Conservation (phyloP, 306 rosid genomes). For the Psophocarpus tetragonolobus region DNA sequence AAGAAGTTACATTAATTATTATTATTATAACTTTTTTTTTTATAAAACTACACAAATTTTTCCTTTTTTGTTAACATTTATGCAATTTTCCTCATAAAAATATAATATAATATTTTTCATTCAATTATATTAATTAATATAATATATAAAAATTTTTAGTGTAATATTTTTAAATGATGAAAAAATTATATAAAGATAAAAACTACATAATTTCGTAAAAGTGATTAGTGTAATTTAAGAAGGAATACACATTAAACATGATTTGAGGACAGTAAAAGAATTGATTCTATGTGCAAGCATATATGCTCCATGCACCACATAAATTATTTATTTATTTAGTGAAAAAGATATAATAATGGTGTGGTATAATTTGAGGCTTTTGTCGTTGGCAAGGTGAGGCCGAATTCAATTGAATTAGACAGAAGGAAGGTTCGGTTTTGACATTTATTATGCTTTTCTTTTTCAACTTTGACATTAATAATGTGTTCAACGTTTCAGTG, state of each 20-base stretch:
- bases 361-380: not conserved
- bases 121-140: too few relatives aligned
- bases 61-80: too few relatives aligned
- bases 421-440: not conserved
- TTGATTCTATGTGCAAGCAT: not conserved
- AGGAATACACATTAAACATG: not conserved
- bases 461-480: not conserved
- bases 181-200: too few relatives aligned
- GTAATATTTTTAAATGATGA: too few relatives aligned
- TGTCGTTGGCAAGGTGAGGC: not conserved
- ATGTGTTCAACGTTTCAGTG: constrained; percentile 16
- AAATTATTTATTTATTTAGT: not conserved
- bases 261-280: not conserved
- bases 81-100: too few relatives aligned
- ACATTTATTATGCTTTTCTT: not conserved
- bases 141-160: too few relatives aligned
- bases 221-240: too few relatives aligned
- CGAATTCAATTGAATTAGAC: not conserved
- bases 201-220: too few relatives aligned
- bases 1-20: not conserved
- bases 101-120: too few relatives aligned
- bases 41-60: too few relatives aligned
- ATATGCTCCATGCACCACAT: not conserved
- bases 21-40: too few relatives aligned
- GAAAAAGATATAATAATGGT: not conserved